These are phyloP conservation scores for Begonia masoniana DNA, from an alignment of 306 rosid genomes.

Conservation along the genomic window DNA sequence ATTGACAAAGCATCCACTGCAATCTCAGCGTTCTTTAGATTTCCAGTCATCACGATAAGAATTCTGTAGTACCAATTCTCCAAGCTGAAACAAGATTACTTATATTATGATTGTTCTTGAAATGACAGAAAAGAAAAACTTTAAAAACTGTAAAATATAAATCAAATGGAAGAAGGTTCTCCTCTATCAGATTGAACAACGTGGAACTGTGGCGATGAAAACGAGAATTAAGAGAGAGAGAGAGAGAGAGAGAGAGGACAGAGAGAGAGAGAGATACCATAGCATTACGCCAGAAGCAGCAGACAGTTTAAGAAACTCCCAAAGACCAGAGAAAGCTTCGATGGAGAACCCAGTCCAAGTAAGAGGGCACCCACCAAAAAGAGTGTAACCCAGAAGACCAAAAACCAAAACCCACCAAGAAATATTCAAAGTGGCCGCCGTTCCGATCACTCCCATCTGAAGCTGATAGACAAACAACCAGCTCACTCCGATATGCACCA, in stretches of 20 bases:
- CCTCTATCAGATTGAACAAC: neutral
- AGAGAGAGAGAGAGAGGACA: constrained; percentile 5
- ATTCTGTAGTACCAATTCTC: constrained; percentile 75
- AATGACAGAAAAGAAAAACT: too few species aligned
- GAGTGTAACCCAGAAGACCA: constrained; percentile 2
- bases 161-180: neutral
- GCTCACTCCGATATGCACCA: constrained; percentile 6
- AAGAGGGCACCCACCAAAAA: constrained; percentile 3
- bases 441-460: constrained; percentile 3
- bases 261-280: constrained; percentile 1
- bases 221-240: too few species aligned
- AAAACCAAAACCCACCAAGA: constrained; percentile 10
- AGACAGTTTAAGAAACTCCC: constrained; percentile 4
- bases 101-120: neutral
- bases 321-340: constrained; percentile 8
- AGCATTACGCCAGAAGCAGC: constrained; percentile 7
- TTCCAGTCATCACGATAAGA: constrained; percentile 60
- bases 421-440: constrained; percentile 1
- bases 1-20: constrained; percentile 71
- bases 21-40: constrained; percentile 50
- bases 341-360: constrained; percentile 8
- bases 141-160: too few species aligned
- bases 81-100: constrained; percentile 22
- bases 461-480: constrained; percentile 6
- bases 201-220: neutral